Percentiles rank a stretch among this genome's conserved stretches.
Conservation (phyloP, 257 asterid genomes). For the Galeopsis tetrahit region DNA sequence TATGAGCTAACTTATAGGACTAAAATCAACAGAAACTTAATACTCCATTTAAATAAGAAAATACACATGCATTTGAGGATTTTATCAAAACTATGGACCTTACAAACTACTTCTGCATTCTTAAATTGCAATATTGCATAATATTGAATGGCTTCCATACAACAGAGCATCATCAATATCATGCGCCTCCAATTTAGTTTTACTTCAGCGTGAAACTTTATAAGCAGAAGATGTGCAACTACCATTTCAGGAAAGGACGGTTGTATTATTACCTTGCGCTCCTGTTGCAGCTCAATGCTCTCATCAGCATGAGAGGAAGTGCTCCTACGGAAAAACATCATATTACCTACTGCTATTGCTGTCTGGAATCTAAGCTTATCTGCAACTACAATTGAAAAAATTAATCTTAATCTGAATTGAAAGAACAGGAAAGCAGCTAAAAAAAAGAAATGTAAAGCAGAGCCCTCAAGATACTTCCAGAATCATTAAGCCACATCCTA, state of each 20-base stretch:
- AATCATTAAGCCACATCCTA: not conserved
- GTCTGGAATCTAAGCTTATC: constrained; percentile 31
- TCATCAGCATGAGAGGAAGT: constrained; percentile 55
- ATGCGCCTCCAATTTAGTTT: constrained; percentile 2
- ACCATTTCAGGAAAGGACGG: not conserved
- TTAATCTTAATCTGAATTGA: constrained; percentile 12
- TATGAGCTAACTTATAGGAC: too few relatives aligned
- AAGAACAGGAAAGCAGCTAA: constrained; percentile 17
- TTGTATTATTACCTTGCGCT: constrained; percentile 61
- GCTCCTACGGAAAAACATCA: constrained; percentile 73
- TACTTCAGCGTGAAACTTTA: constrained; percentile 12
- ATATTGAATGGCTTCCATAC: not conserved
- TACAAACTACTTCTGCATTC: not conserved
- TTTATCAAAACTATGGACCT: not conserved
- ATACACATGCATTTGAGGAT: not conserved
- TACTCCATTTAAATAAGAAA: not conserved
- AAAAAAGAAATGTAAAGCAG: constrained; percentile 2
- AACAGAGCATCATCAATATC: not conserved
- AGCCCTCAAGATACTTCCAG: constrained; percentile 3
- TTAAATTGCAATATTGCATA: not conserved
- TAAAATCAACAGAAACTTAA: not conserved
- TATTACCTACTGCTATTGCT: constrained; percentile 22
- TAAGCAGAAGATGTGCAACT: not conserved
- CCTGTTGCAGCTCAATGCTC: constrained; percentile 57
- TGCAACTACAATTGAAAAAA: constrained; percentile 2